Evolutionary conservation across 768 basidiomycete genomes (phyloP).

Genomic region (Kwoniella heveanensis): DNA sequence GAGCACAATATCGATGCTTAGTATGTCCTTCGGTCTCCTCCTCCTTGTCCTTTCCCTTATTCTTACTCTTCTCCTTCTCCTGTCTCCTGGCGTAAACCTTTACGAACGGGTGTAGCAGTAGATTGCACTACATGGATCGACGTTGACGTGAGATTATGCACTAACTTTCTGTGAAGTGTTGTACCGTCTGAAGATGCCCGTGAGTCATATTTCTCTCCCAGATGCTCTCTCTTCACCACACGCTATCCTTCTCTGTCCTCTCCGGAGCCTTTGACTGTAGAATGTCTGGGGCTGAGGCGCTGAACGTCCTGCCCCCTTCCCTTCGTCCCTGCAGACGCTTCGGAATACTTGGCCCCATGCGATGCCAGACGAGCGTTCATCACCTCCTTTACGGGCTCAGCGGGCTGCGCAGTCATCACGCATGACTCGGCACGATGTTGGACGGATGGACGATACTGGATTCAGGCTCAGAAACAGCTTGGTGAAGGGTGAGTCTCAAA

Average conservation of each 20-base stretch:
- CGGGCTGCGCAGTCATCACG: constrained; percentile 83
- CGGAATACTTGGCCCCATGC: constrained; percentile 83
- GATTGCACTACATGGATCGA: too few species aligned
- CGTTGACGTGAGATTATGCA: neutral
- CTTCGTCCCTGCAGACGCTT: constrained; percentile 80
- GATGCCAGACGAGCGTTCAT: constrained; percentile 85
- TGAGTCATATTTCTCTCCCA: constrained; percentile 58
- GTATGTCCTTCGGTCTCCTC: constrained; percentile 53
- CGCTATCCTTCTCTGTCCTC: too few species aligned
- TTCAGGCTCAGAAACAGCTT: constrained; percentile 88
- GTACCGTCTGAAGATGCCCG: constrained; percentile 93
- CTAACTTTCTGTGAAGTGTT: constrained; percentile 59
- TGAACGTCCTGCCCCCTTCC: too few species aligned
- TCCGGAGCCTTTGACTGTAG: too few species aligned
- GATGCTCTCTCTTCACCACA: neutral
- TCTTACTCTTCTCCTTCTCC: too few species aligned
- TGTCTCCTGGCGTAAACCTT: too few species aligned
- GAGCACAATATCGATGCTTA: constrained; percentile 66
- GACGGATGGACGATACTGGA: constrained; percentile 93
- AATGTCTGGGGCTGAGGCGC: too few species aligned
- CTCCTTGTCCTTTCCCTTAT: neutral
- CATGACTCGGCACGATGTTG: constrained; percentile 74
- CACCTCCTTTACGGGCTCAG: constrained; percentile 91
- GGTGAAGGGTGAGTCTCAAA: constrained; percentile 67
- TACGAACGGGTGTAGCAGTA: too few species aligned